These are phyloP conservation scores for Xylaria sp. DNA, from an alignment of 2,329 filamentous ascomycete species.

Conservation along the genomic window DNA sequence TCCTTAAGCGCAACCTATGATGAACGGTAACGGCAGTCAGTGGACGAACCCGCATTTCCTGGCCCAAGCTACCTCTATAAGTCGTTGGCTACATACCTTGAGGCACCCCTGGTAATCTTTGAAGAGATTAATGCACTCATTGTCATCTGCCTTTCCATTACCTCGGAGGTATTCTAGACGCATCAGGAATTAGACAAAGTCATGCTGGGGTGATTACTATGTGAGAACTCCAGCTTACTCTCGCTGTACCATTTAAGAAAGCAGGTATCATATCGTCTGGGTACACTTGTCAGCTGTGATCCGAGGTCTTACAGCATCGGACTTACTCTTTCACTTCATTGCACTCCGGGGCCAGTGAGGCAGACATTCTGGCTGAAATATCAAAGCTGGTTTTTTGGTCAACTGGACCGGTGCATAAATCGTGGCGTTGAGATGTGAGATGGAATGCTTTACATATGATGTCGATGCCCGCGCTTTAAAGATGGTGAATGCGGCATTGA, in stretches of 20 bases:
- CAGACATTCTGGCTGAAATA: constrained; percentile 67
- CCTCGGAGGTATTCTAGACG: constrained; percentile 83
- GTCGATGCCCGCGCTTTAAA: constrained; percentile 1
- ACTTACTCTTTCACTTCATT: constrained; percentile 93
- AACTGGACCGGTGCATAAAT: neutral
- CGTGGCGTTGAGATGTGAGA: neutral
- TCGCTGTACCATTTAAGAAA: constrained; percentile 99
- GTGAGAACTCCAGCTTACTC: constrained; percentile 61
- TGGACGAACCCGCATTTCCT: neutral
- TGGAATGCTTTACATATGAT: no score
- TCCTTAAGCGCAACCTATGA: constrained; percentile 80
- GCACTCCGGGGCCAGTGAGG: constrained; percentile 91
- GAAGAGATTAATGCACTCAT: constrained; percentile 84
- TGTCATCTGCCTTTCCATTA: constrained; percentile 72
- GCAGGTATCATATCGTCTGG: constrained; percentile 90
- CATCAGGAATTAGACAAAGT: constrained; percentile 11
- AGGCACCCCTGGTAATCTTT: constrained; percentile 87
- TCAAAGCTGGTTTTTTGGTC: neutral
- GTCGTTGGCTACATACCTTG: constrained; percentile 60
- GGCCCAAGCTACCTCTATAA: neutral
- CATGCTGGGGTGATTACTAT: no score
- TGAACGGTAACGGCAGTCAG: constrained; percentile 1
- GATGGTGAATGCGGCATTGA: neutral
- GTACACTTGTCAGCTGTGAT: constrained; percentile 12
- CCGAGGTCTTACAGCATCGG: constrained; percentile 8